These are phyloP conservation scores for Ramicandelaber brevisporus DNA, from an alignment of 192 early-diverging fungal species.

Conservation along the genomic window DNA sequence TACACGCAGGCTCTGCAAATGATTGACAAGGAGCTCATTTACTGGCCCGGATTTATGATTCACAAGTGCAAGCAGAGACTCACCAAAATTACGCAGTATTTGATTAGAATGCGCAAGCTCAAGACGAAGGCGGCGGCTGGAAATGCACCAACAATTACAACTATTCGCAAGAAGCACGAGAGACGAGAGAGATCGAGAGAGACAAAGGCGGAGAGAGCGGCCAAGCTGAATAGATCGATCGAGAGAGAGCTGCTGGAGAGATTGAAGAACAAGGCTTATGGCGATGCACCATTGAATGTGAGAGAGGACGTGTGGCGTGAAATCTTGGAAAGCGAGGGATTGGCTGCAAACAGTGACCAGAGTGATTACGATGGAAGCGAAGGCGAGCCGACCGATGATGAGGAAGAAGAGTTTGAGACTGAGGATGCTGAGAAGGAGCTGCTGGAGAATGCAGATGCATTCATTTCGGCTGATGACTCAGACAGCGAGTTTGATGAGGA, in stretches of 20 bases:
- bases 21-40: constrained; percentile 66
- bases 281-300: constrained; percentile 88
- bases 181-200: constrained; percentile 64
- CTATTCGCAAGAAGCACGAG: constrained; percentile 87
- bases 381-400: constrained; percentile 27
- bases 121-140: constrained; percentile 51
- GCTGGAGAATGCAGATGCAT: too few relatives aligned
- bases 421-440: constrained; percentile 12
- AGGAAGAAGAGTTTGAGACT: constrained; percentile 21
- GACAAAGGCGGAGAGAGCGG: constrained; percentile 72
- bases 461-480: constrained; percentile 8
- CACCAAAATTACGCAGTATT: constrained; percentile 88
- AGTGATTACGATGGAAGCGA: constrained; percentile 41
- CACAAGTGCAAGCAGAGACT: constrained; percentile 94
- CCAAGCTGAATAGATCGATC: constrained; percentile 69
- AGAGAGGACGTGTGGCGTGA: constrained; percentile 70
- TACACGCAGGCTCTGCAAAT: constrained; percentile 62
- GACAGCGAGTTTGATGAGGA: constrained; percentile 7
- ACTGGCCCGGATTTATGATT: constrained; percentile 76
- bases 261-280: constrained; percentile 81
- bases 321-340: constrained; percentile 52
- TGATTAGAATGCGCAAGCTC: constrained; percentile 81
- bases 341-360: too few relatives aligned
- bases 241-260: constrained; percentile 89
- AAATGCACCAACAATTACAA: constrained; percentile 57